Conservation (phyloP, 1,139 yeast genomes). For the Yamadazyma friedrichii region DNA sequence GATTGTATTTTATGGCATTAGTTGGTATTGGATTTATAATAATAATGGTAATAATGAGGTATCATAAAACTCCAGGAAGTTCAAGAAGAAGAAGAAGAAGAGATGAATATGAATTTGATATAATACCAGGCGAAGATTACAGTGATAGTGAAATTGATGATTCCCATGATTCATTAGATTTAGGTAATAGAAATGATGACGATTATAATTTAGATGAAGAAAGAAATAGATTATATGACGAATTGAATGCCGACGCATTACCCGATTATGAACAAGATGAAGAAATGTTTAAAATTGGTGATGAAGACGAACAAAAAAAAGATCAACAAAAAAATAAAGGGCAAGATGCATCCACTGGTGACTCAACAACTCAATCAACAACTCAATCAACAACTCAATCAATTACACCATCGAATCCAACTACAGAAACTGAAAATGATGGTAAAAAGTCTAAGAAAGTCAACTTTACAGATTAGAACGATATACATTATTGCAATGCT, state of each 20-base stretch:
- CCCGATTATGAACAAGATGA: slow-evolving; percentile 42
- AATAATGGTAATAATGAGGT: slow-evolving; percentile 51
- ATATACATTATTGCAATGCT: not conserved
- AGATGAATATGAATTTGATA: slow-evolving; percentile 77
- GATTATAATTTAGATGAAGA: slow-evolving; percentile 21
- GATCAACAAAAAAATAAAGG: not conserved
- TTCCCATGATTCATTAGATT: slow-evolving; percentile 27
- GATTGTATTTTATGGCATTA: slow-evolving; percentile 59
- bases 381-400: slow-evolving; percentile 8
- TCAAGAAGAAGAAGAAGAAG: slow-evolving; percentile 58
- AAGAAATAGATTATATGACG: slow-evolving; percentile 41
- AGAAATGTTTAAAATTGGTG: slow-evolving; percentile 45
- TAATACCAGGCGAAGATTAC: slow-evolving; percentile 68
- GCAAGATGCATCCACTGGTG: not conserved
- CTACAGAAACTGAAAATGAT: not conserved
- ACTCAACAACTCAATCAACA: not conserved
- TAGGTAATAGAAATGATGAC: slow-evolving; percentile 23
- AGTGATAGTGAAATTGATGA: slow-evolving; percentile 30
- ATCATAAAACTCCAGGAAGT: slow-evolving; percentile 49
- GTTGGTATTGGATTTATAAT: slow-evolving; percentile 60
- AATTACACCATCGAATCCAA: not conserved
- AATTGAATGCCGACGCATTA: slow-evolving; percentile 36
- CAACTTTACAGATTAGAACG: slow-evolving; percentile 8
- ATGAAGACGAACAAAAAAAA: slow-evolving; percentile 29
- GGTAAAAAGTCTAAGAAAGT: slow-evolving; percentile 6